Evolutionary conservation across 441 rosid genomes (phyloP).

Genomic region (Pelargonium australe): DNA sequence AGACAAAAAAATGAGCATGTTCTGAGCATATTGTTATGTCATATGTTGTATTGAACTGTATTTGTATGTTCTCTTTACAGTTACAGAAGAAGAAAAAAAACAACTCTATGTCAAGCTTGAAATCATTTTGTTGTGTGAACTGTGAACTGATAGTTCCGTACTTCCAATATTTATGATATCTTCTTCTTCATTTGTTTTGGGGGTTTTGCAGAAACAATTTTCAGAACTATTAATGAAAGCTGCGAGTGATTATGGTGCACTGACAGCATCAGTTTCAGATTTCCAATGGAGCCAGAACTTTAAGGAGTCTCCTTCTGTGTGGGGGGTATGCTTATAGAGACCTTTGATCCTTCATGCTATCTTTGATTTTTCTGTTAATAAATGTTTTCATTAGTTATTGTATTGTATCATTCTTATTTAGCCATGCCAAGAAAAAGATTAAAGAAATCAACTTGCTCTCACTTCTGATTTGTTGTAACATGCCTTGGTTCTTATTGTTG

Average conservation of each 20-base stretch:
- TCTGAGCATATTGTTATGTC: background rate
- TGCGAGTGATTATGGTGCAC: constrained; percentile 88
- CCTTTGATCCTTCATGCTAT: background rate
- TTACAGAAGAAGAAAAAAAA: background rate
- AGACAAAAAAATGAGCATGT: constrained; percentile 1
- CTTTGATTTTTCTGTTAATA: too few relatives aligned
- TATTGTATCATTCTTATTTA: background rate
- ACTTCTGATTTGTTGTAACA: too few relatives aligned
- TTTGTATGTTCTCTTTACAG: background rate
- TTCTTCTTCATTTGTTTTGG: constrained; percentile 11
- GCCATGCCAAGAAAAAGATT: too few relatives aligned
- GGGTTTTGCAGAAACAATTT: constrained; percentile 73
- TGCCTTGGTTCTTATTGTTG: background rate
- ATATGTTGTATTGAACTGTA: background rate
- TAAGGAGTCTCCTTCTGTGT: constrained; percentile 88
- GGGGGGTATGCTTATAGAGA: constrained; percentile 66
- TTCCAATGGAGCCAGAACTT: constrained; percentile 97
- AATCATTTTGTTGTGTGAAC: too few relatives aligned
- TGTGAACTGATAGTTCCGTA: background rate
- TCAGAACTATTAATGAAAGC: constrained; percentile 93
- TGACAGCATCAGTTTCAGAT: constrained; percentile 86
- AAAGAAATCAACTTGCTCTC: too few relatives aligned
- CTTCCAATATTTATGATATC: background rate
- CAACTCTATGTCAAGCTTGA: too few relatives aligned
- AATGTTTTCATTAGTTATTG: background rate